phyloP scores from a whole-genome alignment of 2,329 filamentous ascomycete genomes.

The Annulohypoxylon truncatum region DNA sequence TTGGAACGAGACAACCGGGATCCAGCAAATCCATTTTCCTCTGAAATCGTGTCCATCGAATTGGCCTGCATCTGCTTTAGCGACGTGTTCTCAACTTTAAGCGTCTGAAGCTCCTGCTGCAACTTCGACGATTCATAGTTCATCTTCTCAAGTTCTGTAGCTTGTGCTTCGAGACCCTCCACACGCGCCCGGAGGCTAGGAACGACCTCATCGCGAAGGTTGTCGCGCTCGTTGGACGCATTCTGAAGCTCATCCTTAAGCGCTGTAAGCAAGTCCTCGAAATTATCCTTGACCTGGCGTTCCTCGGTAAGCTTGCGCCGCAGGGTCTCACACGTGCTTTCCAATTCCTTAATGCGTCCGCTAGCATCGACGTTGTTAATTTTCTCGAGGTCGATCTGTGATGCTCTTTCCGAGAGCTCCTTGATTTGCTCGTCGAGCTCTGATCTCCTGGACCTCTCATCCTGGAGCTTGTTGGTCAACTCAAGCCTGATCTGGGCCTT shows the following conservation, averaged over 20 bases:
- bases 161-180: slow-evolving; percentile 81
- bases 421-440: slow-evolving; percentile 86
- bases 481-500: slow-evolving; percentile 88
- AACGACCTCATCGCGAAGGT: slow-evolving; percentile 87
- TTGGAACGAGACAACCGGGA: slow-evolving; percentile 57
- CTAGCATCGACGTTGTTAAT: slow-evolving; percentile 67
- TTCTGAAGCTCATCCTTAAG: slow-evolving; percentile 85
- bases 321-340: slow-evolving; percentile 83
- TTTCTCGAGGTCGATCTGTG: slow-evolving; percentile 67
- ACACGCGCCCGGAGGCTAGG: slow-evolving; percentile 81
- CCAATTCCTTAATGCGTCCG: slow-evolving; percentile 79
- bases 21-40: slow-evolving; percentile 48
- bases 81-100: slow-evolving; percentile 75
- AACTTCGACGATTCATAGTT: slow-evolving; percentile 85
- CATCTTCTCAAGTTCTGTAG: slow-evolving; percentile 76
- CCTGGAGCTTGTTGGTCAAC: slow-evolving; percentile 85
- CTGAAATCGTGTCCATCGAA: slow-evolving; percentile 52
- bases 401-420: slow-evolving; percentile 81
- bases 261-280: slow-evolving; percentile 89
- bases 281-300: slow-evolving; percentile 87
- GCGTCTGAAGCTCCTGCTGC: slow-evolving; percentile 82
- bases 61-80: slow-evolving; percentile 55
- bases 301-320: slow-evolving; percentile 86
- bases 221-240: slow-evolving; percentile 88
- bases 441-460: slow-evolving; percentile 81